Evolutionary conservation across 73 alveolate species (phyloP).

Genomic region (Stentor roeselii): DNA sequence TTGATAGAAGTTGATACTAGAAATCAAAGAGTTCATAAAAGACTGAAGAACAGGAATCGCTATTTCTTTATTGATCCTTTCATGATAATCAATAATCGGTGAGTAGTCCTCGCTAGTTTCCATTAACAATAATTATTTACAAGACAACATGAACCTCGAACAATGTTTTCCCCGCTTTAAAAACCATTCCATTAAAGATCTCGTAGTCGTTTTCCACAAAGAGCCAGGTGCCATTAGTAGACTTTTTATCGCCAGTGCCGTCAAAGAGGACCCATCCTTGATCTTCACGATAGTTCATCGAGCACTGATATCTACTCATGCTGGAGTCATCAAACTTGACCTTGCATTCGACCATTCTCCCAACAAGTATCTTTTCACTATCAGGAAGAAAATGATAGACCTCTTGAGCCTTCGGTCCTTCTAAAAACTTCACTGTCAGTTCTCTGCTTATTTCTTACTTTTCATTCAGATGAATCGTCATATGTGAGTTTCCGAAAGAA

Average conservation of each 20-base stretch:
- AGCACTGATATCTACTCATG: constrained; percentile 64
- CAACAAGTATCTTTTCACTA: constrained; percentile 36
- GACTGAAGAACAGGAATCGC: background rate
- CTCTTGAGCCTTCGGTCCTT: constrained; percentile 66
- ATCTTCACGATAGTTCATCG: background rate
- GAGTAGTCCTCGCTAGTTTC: background rate
- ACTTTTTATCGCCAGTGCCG: constrained; percentile 43
- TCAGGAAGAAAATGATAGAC: constrained; percentile 23
- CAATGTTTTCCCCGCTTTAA: too few relatives aligned
- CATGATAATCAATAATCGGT: background rate
- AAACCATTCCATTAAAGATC: too few relatives aligned
- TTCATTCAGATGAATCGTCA: constrained; percentile 40
- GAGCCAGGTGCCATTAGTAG: constrained; percentile 70
- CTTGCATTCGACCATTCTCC: constrained; percentile 57
- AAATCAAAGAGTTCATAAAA: background rate
- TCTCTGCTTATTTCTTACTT: too few relatives aligned
- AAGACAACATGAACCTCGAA: too few relatives aligned
- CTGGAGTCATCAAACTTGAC: constrained; percentile 68
- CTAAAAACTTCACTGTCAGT: constrained; percentile 42
- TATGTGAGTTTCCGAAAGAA: constrained; percentile 58
- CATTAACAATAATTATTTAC: too few relatives aligned
- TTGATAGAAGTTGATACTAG: background rate
- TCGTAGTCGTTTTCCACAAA: too few relatives aligned
- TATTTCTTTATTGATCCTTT: background rate
- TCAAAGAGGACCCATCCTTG: constrained; percentile 42